Base-by-base conservation (phyloP, 202 grass and related monocot genomes). In the Panicum virgatum region DNA sequence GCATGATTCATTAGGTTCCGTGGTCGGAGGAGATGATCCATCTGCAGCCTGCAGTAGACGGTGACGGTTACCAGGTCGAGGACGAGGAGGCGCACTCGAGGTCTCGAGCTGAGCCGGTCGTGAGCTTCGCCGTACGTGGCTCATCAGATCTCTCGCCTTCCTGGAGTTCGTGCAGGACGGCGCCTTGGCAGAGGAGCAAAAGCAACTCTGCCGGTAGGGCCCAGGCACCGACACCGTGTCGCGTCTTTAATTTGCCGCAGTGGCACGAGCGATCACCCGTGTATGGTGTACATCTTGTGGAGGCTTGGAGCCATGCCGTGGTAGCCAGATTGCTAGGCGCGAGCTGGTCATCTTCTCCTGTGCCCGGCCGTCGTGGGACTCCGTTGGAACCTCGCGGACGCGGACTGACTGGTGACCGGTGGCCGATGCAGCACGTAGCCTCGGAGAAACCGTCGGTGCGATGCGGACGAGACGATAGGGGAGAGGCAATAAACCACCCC, bases 1-100 rank as follows among this genome's bases (percentile, higher is more conserved):
- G 78, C 87, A 89, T 72, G 82, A 77, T 13, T 52, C 66, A 9
- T 85, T 82, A 6, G 73, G 61, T 50, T 82, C 83, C 1, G 20
- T 14, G 42, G 78, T 78, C 16, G 66, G 32, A 27, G 75, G 57
- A 12, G 26, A 27, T 11, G 58, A 47, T 47, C n/a, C 36, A 26
- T 18, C 26, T 12, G 26, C 10, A 0, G 23, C 13, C 26, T 8
- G 26, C 10, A 0, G 23, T 13, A 44, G 37, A 66, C 30, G 67
- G 80, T 8, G 53, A 16, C 18, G 68, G 62, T 5, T 54, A 22
- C 19, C 51, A n/a, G 51, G 19, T 22, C 19, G 51, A 48, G 40
- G 77, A 75, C 12, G 52, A 72, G 12, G 62, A 15, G 50, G 37
- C 57, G 30, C 52, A 14, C n/a, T n/a, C n/a, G n/a, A n/a, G n/a